Evolutionary conservation across 2,329 filamentous ascomycete species (phyloP).

Genomic region (Alternaria panax): DNA sequence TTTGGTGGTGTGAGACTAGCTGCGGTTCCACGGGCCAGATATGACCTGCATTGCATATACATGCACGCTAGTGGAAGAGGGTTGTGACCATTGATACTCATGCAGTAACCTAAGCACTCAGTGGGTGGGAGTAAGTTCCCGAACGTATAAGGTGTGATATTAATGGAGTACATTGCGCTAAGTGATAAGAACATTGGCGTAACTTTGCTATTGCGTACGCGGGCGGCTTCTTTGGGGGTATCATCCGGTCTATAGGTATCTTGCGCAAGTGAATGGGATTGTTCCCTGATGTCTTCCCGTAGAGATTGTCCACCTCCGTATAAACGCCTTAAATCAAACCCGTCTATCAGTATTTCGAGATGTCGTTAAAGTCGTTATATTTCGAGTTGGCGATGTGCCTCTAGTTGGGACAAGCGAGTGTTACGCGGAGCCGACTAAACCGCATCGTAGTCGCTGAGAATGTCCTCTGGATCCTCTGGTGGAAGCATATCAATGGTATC

Average conservation of each 20-base stretch:
- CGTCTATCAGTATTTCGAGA: not conserved
- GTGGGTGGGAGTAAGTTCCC: not conserved
- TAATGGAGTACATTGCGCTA: not conserved
- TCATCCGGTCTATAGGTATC: conserved; percentile 22
- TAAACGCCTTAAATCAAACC: not conserved
- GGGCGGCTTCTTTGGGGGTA: conserved; percentile 12
- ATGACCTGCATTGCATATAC: conserved; percentile 8
- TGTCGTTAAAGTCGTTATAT: conserved; percentile 10
- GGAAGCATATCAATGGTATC: conserved; percentile 57
- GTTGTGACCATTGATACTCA: conserved; percentile 1
- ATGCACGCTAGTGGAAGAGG: not conserved
- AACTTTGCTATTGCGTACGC: not conserved
- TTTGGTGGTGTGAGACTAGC: not conserved
- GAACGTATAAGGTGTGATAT: not conserved
- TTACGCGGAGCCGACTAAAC: conserved; percentile 19
- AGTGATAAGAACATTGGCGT: not conserved
- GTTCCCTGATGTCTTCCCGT: not conserved
- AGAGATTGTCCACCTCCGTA: not conserved
- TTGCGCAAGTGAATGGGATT: conserved; percentile 7
- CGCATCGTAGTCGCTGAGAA: conserved; percentile 45
- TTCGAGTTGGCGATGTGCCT: not conserved
- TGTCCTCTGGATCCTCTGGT: conserved; percentile 51
- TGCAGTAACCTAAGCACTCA: not conserved
- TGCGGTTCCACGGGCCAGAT: not conserved
- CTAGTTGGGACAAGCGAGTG: not conserved